A percentile compares a stretch with the other conserved stretches of the same genome.
Conservation (phyloP, 2,329 filamentous ascomycete species). For the Ceratocystis variospora region DNA sequence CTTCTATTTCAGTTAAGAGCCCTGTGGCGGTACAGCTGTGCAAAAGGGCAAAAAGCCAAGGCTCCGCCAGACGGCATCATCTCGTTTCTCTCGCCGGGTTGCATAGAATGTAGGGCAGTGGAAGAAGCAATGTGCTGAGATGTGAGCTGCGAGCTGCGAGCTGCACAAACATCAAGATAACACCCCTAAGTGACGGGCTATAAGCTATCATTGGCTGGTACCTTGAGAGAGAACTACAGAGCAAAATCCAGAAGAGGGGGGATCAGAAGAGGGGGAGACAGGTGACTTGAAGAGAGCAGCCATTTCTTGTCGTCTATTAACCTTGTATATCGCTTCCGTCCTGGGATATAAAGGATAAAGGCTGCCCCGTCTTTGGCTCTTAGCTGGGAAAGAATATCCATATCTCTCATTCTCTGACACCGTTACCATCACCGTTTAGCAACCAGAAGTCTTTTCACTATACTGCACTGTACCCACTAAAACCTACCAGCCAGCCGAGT, state of each 20-base stretch:
- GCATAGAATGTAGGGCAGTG: neutral
- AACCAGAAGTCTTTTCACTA: neutral
- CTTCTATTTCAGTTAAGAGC: neutral
- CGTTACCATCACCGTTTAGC: neutral
- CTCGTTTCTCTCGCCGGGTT: neutral
- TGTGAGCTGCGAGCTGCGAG: neutral
- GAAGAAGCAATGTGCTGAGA: neutral
- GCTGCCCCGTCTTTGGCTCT: neutral
- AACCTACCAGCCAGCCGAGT: neutral
- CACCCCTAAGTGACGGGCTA: neutral
- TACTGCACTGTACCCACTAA: neutral
- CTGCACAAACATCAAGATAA: neutral
- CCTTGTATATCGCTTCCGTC: neutral
- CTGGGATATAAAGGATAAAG: neutral
- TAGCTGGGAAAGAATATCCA: neutral
- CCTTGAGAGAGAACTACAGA: neutral
- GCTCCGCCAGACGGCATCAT: neutral
- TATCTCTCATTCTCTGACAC: neutral
- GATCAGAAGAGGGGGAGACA: neutral
- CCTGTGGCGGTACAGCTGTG: neutral
- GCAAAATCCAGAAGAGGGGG: neutral
- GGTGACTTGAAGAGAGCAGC: neutral
- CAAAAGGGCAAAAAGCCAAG: neutral
- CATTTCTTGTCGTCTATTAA: neutral
- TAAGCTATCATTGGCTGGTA: neutral